These are phyloP conservation scores for Candida pseudoviswanathii DNA, from an alignment of 1,139 yeast species.

Conservation along the genomic window DNA sequence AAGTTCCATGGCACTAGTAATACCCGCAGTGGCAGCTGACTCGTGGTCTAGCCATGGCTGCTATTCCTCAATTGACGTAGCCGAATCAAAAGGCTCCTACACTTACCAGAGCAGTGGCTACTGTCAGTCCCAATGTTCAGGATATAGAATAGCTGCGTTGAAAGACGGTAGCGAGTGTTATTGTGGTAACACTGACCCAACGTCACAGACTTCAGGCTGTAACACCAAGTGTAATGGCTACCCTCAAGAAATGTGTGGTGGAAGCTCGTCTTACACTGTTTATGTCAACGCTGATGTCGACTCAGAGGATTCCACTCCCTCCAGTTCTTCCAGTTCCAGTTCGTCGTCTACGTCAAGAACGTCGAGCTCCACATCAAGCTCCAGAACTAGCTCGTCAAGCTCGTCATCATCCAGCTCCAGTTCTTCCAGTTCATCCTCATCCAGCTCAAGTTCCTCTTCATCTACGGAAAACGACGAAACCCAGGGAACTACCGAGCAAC, in stretches of 20 bases:
- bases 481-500: constrained; percentile 10
- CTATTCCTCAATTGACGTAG: constrained; percentile 28
- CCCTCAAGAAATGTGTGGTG: constrained; percentile 64
- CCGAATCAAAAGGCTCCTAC: constrained; percentile 33
- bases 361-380: constrained; percentile 10
- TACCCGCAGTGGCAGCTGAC: constrained; percentile 10
- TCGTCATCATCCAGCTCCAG: too few species aligned
- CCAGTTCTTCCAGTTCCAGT: constrained; percentile 15
- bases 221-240: constrained; percentile 57
- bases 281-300: constrained; percentile 37
- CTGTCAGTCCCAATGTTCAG: constrained; percentile 50
- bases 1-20: neutral
- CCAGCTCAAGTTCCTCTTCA: constrained; percentile 13
- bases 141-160: constrained; percentile 54
- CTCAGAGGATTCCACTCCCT: too few species aligned
- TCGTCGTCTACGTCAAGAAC: constrained; percentile 14
- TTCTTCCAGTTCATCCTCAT: constrained; percentile 13
- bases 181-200: constrained; percentile 56
- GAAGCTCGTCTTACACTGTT: constrained; percentile 50
- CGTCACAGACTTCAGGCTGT: constrained; percentile 45
- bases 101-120: constrained; percentile 54
- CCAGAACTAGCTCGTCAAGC: constrained; percentile 17
- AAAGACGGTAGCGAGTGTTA: constrained; percentile 57
- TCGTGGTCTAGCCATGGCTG: constrained; percentile 36
- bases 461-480: too few species aligned